Evolutionary conservation across 495 filamentous ascomycete genomes (phyloP), one percentile per base, ranked within the genome.

Genomic region (Hyaloscypha variabilis): DNA sequence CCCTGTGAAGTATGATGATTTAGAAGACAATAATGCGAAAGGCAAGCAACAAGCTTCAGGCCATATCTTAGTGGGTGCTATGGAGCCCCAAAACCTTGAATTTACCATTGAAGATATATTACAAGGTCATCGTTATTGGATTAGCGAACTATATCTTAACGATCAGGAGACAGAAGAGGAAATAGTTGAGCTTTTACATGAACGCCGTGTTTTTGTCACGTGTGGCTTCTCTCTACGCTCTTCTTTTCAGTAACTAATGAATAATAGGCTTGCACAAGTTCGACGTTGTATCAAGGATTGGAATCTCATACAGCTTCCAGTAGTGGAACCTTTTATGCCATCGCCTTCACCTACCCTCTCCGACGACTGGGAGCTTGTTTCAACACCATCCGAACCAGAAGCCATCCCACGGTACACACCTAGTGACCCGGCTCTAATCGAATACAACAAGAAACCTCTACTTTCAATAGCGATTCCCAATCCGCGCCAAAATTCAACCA

Each of bases 81-180:
- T 69, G 67, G 67, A 65, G 6, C 19, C 64, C 23, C 46, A 63
- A 53, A 29, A 39, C 14, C 4, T 65, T 25, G 69, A 71, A 31
- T 64, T 65, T 3, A 65, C 69, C 0, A 36, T 67, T 31, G 65
- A 67, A 51, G 69, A 71, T 23, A 56, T 71, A 6, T 26, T 71
- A 39, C 49, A 39, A 49, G 14, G 63, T 0, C 69, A 71, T 49
- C 52, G 62, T 17, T 11, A 26, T 8, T 71, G 69, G 69, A 63
- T 71, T 24, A 66, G 62, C 3, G 53, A 65, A 50, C 46, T 71
- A 19, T 70, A 67, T 46, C 13, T 71, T 6, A 23, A 65, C 4
- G 62, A 65, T 4, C 26, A 42, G 19, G 68, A 67, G 23, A 62
- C 65, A 19, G 58, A 51, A 52, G 54, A 4, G 24, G 65, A 71